Conservation (phyloP, 2,329 filamentous ascomycete species). For the Domatiomyces globalis region DNA sequence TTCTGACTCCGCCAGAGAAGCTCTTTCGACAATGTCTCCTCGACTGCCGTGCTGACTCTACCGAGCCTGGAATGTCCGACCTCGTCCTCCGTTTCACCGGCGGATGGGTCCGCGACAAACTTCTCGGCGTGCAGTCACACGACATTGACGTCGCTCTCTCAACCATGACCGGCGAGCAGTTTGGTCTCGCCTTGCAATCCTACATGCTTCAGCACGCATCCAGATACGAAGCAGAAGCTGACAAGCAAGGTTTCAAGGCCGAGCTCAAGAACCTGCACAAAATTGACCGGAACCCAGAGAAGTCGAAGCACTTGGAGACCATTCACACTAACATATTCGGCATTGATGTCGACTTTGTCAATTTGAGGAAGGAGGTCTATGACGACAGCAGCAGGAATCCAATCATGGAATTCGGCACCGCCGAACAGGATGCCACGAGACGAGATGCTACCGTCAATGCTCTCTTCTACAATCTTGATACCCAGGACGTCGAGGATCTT, state of each 20-base stretch:
- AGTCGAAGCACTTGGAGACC: constrained; percentile 91
- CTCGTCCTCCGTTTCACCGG: constrained; percentile 35
- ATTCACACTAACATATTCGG: constrained; percentile 74
- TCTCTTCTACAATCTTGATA: constrained; percentile 87
- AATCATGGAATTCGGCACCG: constrained; percentile 83
- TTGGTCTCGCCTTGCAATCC: constrained; percentile 30
- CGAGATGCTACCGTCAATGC: constrained; percentile 91
- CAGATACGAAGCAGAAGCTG: constrained; percentile 33
- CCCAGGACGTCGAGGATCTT: constrained; percentile 67
- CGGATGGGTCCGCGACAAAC: constrained; percentile 38
- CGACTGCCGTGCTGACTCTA: constrained; percentile 14
- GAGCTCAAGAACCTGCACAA: constrained; percentile 60
- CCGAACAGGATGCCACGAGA: constrained; percentile 74
- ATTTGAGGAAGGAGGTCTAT: constrained; percentile 83
- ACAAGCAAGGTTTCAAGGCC: constrained; percentile 19
- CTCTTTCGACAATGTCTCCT: constrained; percentile 17
- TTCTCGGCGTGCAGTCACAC: constrained; percentile 32
- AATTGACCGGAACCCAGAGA: constrained; percentile 83
- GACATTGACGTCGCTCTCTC: constrained; percentile 38
- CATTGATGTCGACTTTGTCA: constrained; percentile 86
- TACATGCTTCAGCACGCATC: constrained; percentile 28
- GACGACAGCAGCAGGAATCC: constrained; percentile 79
- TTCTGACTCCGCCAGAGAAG: constrained; percentile 14
- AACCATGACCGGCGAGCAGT: constrained; percentile 36
- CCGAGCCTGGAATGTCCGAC: constrained; percentile 15